Conservation (phyloP, 2,329 filamentous ascomycete species). For the Coniochaeta sp. region DNA sequence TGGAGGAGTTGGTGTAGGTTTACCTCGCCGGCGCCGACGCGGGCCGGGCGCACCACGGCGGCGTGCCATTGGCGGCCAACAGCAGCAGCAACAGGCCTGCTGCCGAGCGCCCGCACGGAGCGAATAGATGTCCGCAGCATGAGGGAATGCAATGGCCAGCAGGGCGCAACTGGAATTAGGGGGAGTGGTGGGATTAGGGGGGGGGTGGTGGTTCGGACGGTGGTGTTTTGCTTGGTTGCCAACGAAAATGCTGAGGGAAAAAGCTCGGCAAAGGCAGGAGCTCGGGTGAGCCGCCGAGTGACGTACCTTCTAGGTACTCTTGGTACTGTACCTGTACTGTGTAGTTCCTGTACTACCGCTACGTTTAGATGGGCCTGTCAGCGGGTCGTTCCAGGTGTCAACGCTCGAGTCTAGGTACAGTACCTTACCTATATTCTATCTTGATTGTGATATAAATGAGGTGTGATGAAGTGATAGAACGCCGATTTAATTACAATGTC, state of each 20-base stretch:
- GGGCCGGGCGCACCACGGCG: slow-evolving; percentile 27
- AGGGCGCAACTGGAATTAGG: slow-evolving; percentile 17
- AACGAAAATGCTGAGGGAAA: slow-evolving; percentile 18
- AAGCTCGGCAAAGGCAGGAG: slow-evolving; percentile 15
- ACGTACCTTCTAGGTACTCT: neutral
- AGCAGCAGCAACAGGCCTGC: slow-evolving; percentile 44
- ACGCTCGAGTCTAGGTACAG: no score
- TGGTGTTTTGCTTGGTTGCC: neutral
- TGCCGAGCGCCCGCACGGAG: slow-evolving; percentile 53
- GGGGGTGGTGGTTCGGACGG: slow-evolving; percentile 17
- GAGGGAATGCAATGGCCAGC: slow-evolving; percentile 42
- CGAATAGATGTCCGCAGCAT: slow-evolving; percentile 65
- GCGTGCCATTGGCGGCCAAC: slow-evolving; percentile 53
- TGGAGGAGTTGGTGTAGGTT: slow-evolving; percentile 12
- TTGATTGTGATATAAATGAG: no score
- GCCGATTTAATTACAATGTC: no score
- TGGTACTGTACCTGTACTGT: no score
- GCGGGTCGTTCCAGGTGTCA: no score
- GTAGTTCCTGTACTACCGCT: no score
- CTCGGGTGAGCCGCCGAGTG: neutral
- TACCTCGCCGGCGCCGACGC: slow-evolving; percentile 31
- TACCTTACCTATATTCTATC: no score
- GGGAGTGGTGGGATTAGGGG: slow-evolving; percentile 13
- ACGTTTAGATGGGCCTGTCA: no score
- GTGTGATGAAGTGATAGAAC: no score